Evolutionary conservation across 176 grass and related monocot species (phyloP).

Genomic region (Aegilops sharonensis): DNA sequence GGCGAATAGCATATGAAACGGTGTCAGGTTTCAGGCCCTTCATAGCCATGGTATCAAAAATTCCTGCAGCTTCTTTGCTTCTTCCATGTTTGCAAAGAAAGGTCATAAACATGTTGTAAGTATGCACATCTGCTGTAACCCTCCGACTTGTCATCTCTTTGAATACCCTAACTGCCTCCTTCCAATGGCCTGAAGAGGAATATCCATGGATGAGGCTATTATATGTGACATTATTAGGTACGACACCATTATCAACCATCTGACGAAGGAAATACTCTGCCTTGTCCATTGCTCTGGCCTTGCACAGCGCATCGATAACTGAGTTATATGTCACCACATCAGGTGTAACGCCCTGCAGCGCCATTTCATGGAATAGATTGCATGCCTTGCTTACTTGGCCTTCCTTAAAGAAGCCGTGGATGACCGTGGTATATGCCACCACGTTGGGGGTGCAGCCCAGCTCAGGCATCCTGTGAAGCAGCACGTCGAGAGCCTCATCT

Average conservation of each 20-base stretch:
- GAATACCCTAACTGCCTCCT: too few relatives aligned
- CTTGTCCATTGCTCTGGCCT: too few relatives aligned
- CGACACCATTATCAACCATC: too few relatives aligned
- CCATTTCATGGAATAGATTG: neutral
- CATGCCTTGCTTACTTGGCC: neutral
- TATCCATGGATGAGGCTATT: too few relatives aligned
- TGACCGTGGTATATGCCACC: neutral
- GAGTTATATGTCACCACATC: neutral
- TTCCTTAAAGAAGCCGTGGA: neutral
- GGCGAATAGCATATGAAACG: neutral
- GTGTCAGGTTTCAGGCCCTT: neutral
- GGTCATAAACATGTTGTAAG: neutral
- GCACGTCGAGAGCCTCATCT: neutral
- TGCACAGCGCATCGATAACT: neutral
- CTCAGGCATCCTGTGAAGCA: slow-evolving; percentile 13
- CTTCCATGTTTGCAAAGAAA: neutral
- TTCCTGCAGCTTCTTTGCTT: neutral
- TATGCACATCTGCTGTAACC: neutral
- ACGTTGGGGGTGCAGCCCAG: neutral
- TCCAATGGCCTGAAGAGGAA: too few relatives aligned
- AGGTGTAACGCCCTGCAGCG: neutral
- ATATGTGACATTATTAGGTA: too few relatives aligned
- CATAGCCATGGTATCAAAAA: neutral
- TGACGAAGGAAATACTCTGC: too few relatives aligned
- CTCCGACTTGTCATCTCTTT: too few relatives aligned